Base-by-base conservation (phyloP, 2,329 filamentous ascomycete species). In the Beauveria scarabaeidicola region DNA sequence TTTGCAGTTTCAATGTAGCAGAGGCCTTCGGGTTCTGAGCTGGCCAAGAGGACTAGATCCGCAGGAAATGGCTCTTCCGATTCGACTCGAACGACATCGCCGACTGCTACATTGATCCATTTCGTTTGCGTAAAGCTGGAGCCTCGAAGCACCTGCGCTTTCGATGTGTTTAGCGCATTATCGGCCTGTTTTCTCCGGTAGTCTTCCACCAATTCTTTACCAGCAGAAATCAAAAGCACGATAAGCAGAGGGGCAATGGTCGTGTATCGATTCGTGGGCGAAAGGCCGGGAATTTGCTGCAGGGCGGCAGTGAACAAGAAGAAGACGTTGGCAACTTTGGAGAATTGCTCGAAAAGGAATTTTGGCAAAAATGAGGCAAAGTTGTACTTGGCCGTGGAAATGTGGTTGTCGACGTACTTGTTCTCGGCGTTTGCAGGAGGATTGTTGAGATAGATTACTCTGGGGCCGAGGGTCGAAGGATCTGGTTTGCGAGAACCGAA, bases 1-100 rank as follows among this genome's bases (percentile, higher is more conserved):
- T 99, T 99, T 25, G 94, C 93, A 2, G 94, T 99, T 76, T 99
- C 94, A 69, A 99, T 97, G 72, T 99, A 99, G 75, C 94, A 99
- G 60, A 99, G 77, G 67, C 94, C 94, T 77, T 99, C 94, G 1
- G 94, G 95, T 72, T 99, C 95, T 7, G 94, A 97, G 69, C 91
- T 96, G 9, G 94, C 92, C 60, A 99, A 78, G 27, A 99, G 80
- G 5, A 97, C 91, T 64, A 99, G 74, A 74, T 99, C 94, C 41
- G 94, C 91, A 0, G 94, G 94, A 69, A 99, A 97, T 0, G 94
- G 87, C 70, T 96, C 87, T 71, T 99, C 95, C 0, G 92, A 97
- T 70, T 97, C 87, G 61, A 99, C 92, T 21, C 92, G 85, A 52
- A 99, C 78, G 64, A 97, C 90, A 70, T 99, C 94, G 65, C 94